Evolutionary conservation across 345 rosid species (phyloP), one percentile per base, ranked within the genome.

Genomic region (Lepidium africanum): DNA sequence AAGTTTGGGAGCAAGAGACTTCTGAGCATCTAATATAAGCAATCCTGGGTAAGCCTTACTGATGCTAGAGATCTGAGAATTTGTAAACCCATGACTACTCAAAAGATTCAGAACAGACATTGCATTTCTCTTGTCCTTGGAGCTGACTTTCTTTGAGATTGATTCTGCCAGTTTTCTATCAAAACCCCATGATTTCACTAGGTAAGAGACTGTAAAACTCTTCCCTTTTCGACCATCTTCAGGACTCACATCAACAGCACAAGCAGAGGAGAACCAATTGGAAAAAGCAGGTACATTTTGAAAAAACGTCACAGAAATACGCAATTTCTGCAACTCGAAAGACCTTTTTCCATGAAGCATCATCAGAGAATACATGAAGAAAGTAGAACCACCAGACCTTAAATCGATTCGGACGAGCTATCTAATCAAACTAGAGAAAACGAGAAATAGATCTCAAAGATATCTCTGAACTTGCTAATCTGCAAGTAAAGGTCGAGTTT

Each of bases 1-100:
- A 3, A 75, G 42, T 35, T 79, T 75, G 11, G 79, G 82, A 37
- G 35, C 47, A 17, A 71, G 56, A n/a, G 51, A 63, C 10, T 54
- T 58, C 61, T 52, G 52, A n/a, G 37, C 27, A 45, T 56, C 15
- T 5, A 4, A 10, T 2, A 33, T 0, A 27, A 79, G 78, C 40
- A 79, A 1, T 3, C 0, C 0, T 1, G 80, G 82, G 0, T 21
- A 27, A 7, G 0, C 4, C 13, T 14, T 41, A 45, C 72, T 52
- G 27, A 59, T 13, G 8, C 5, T 7, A 10, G 50, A 13, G 9
- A 76, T 59, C 15, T 75, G 79, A 63, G 65, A 48, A 6, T 49
- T 10, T 5, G 67, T 39, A 67, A 73, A 73, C 3, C 66, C 77
- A 48, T 66, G 38, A 14, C 53, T 35, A 33, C 39, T 73, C 1